Conservation (phyloP, 1,139 yeast genomes). For the Kurtzmaniella natalensis region DNA sequence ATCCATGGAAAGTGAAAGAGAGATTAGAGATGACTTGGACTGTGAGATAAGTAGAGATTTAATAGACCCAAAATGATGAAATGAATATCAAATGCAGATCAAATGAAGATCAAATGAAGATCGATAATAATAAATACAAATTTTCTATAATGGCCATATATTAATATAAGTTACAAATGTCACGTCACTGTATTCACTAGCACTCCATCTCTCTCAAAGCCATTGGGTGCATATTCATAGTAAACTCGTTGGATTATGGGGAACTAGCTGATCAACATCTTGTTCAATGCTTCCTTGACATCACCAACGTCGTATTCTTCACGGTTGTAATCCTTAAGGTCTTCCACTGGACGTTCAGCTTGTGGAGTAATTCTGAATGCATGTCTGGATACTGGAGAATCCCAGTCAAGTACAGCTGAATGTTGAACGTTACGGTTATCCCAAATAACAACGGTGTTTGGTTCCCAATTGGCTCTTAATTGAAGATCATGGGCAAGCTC, state of each 20-base stretch:
- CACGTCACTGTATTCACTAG: no score
- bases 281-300: slow-evolving; percentile 30
- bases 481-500: slow-evolving; percentile 50
- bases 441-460: slow-evolving; percentile 30
- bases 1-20: slow-evolving; percentile 21
- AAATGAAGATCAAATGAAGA: no score
- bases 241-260: no score
- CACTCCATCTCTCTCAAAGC: no score
- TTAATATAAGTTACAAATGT: no score
- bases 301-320: slow-evolving; percentile 38
- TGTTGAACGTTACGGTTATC: slow-evolving; percentile 14
- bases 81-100: no score
- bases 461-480: slow-evolving; percentile 56
- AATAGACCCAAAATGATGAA: slow-evolving; percentile 7
- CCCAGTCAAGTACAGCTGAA: slow-evolving; percentile 16
- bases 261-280: slow-evolving; percentile 4
- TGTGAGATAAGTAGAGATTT: slow-evolving; percentile 19
- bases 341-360: slow-evolving; percentile 41
- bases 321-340: slow-evolving; percentile 28
- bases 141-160: no score
- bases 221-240: no score
- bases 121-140: no score
- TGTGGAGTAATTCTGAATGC: slow-evolving; percentile 32
- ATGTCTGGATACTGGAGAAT: slow-evolving; percentile 14
- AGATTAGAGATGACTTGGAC: slow-evolving; percentile 23